Conservation (phyloP, 805 yeast genomes). For the Ogataea dorogensis region DNA sequence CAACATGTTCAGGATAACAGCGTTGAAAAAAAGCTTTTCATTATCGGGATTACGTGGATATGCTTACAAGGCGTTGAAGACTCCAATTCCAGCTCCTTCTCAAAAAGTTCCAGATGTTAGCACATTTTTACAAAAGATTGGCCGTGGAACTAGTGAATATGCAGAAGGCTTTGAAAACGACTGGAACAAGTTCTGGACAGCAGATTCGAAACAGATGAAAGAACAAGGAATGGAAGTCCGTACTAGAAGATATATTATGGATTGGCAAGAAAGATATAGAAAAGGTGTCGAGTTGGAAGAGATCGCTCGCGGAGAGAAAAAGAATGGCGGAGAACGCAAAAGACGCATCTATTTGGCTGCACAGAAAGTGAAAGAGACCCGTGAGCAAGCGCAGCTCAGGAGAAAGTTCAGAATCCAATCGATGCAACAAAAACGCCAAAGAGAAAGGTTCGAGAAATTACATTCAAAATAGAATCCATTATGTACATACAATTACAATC, state of each 20-base stretch:
- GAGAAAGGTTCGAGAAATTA: conserved; percentile 25
- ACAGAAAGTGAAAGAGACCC: conserved; percentile 53
- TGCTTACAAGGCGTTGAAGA: conserved; percentile 1
- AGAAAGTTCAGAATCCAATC: conserved; percentile 25
- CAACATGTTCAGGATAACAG: conserved; percentile 7
- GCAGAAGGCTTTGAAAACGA: conserved; percentile 63
- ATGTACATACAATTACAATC: too few relatives aligned
- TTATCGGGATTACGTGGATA: conserved; percentile 1
- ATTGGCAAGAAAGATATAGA: conserved; percentile 68
- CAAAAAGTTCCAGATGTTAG: conserved; percentile 61
- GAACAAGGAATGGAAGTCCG: conserved; percentile 73
- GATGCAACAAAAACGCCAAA: conserved; percentile 16
- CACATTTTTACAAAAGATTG: conserved; percentile 73
- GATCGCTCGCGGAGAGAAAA: conserved; percentile 59
- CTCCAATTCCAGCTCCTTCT: conserved; percentile 49
- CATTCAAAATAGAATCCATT: too few relatives aligned
- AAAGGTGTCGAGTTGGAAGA: conserved; percentile 53
- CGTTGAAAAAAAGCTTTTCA: neutral
- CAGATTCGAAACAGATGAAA: conserved; percentile 58
- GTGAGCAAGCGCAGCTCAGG: conserved; percentile 33
- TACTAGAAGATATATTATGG: conserved; percentile 68
- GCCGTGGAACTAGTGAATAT: conserved; percentile 70
- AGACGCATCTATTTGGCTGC: conserved; percentile 64
- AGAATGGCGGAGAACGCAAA: conserved; percentile 88
- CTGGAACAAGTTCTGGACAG: conserved; percentile 65